Percentiles rank a stretch among this genome's conserved stretches.
Conservation (phyloP, 306 rosid genomes). For the Lathyrus oleraceus region DNA sequence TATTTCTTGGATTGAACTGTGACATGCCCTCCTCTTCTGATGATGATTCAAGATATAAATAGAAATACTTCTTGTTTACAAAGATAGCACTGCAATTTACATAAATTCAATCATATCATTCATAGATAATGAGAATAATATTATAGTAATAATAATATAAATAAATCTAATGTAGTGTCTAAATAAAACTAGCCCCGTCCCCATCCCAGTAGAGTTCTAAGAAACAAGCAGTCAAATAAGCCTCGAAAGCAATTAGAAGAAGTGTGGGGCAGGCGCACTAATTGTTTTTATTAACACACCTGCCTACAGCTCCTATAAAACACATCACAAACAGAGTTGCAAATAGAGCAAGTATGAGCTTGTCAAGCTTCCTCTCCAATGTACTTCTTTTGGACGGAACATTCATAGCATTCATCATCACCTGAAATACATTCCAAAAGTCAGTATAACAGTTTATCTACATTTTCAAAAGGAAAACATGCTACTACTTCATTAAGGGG, state of each 20-base stretch:
- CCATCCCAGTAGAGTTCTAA: not conserved
- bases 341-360: constrained; percentile 80
- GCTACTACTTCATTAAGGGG: constrained; percentile 9
- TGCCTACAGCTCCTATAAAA: constrained; percentile 83
- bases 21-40: constrained; percentile 51
- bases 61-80: constrained; percentile 70
- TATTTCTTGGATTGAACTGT: constrained; percentile 74
- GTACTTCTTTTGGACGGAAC: constrained; percentile 99
- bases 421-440: constrained; percentile 61
- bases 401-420: constrained; percentile 97
- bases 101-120: constrained; percentile 33
- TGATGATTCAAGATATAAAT: constrained; percentile 61
- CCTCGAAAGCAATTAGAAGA: not conserved
- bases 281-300: constrained; percentile 49
- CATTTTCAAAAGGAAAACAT: constrained; percentile 22
- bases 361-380: constrained; percentile 93
- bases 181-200: constrained; percentile 16
- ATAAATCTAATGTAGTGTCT: constrained; percentile 4
- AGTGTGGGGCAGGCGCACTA: constrained; percentile 10
- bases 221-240: constrained; percentile 18
- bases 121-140: not conserved
- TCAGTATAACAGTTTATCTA: constrained; percentile 23
- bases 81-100: constrained; percentile 67
- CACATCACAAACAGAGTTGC: constrained; percentile 74
- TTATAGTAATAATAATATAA: constrained; percentile 18